phyloP scores from a whole-genome alignment of 148 eudicot species.

The Rhododendron molle region DNA sequence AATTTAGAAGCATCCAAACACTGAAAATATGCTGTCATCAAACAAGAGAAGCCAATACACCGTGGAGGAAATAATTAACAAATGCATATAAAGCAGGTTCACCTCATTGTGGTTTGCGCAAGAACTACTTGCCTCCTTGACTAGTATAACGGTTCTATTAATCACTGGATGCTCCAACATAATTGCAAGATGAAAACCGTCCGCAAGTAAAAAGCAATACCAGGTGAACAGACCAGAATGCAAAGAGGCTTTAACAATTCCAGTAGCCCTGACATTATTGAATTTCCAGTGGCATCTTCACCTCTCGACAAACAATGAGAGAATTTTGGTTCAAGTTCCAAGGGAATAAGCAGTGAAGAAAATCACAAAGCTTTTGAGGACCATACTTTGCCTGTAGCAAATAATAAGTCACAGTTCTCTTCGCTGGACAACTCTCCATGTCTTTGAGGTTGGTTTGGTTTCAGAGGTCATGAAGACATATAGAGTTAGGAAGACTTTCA shows the following conservation, averaged over 20 bases:
- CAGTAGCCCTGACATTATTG: neutral
- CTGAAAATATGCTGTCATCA: neutral
- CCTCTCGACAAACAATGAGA: neutral
- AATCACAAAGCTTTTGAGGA: neutral
- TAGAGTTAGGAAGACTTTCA: neutral
- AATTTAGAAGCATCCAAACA: neutral
- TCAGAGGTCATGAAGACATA: neutral
- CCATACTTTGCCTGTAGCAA: neutral
- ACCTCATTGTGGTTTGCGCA: neutral
- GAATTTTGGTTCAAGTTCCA: neutral
- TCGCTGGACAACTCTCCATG: neutral
- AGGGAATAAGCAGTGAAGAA: neutral
- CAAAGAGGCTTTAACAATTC: neutral
- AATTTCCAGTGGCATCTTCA: slow-evolving; percentile 11
- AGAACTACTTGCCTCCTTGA: neutral
- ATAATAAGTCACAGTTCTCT: neutral
- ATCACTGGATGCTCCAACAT: neutral
- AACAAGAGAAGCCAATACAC: neutral
- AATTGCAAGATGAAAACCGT: neutral
- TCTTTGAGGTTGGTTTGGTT: slow-evolving; percentile 1
- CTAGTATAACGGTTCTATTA: neutral
- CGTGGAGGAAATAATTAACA: neutral
- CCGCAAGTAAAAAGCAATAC: neutral
- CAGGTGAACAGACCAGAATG: neutral
- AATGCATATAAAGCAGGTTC: neutral